Percentiles rank a stretch among this genome's conserved stretches.
Conservation (phyloP, 176 grass and related monocot species). For the Musa acuminata region DNA sequence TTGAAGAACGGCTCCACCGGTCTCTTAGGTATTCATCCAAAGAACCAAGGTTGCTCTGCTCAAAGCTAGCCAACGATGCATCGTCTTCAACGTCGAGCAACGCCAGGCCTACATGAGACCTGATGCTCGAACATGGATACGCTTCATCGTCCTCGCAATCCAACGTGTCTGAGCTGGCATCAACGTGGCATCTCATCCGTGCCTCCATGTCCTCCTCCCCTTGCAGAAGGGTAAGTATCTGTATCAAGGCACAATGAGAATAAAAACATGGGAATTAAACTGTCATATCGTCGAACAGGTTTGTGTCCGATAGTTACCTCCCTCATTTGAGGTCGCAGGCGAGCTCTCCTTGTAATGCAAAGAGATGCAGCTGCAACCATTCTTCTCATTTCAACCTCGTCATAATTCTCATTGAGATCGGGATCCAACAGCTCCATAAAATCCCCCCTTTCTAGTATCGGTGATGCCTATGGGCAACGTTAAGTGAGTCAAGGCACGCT, state of each 20-base stretch:
- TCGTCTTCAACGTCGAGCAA: conserved; percentile 73
- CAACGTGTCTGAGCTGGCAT: conserved; percentile 15
- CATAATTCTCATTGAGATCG: conserved; percentile 45
- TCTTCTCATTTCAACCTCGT: conserved; percentile 44
- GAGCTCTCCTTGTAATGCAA: conserved; percentile 66
- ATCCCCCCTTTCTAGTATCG: conserved; percentile 58
- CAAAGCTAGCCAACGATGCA: conserved; percentile 71
- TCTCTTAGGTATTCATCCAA: conserved; percentile 67
- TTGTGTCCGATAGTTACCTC: conserved; percentile 26
- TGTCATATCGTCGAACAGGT: background rate
- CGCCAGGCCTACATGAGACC: conserved; percentile 65
- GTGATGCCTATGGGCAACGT: conserved; percentile 38
- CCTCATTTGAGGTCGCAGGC: conserved; percentile 62
- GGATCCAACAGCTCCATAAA: conserved; percentile 55
- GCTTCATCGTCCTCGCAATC: conserved; percentile 75
- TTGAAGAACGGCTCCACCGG: conserved; percentile 72
- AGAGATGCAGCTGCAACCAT: conserved; percentile 65
- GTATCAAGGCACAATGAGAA: background rate
- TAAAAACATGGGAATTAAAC: background rate
- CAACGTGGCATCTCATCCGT: conserved; percentile 8
- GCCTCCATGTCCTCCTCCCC: conserved; percentile 28
- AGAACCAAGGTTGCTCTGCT: conserved; percentile 54
- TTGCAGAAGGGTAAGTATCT: conserved; percentile 48
- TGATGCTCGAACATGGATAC: conserved; percentile 57
- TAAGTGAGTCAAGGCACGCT: background rate